A percentile compares a stretch with the other conserved stretches of the same genome.
Evolutionary conservation across 768 basidiomycete species (phyloP).

Genomic region (Psilocybe tampanensis): DNA sequence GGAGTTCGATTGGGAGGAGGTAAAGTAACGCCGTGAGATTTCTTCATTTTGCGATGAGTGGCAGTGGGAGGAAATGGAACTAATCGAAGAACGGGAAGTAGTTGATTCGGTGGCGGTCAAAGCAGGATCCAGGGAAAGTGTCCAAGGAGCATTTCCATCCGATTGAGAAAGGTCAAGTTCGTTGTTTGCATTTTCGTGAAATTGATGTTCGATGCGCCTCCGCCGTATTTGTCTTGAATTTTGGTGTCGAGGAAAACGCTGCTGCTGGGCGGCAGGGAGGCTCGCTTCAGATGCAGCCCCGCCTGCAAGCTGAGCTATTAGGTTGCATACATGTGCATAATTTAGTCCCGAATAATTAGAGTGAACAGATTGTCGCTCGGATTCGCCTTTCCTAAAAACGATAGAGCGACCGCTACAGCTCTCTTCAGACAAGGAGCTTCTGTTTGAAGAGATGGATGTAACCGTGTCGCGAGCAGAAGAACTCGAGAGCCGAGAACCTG

Average conservation of each 20-base stretch:
- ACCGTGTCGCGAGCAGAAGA: background rate
- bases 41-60: background rate
- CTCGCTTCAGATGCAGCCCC: slow-evolving; percentile 7
- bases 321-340: slow-evolving; percentile 5
- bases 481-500: slow-evolving; percentile 6
- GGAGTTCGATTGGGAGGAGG: slow-evolving; percentile 7
- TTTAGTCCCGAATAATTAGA: slow-evolving; percentile 9
- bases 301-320: background rate
- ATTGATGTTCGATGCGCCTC: background rate
- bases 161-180: slow-evolving; percentile 26
- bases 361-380: background rate
- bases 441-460: background rate
- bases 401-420: slow-evolving; percentile 11
- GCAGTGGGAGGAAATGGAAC: background rate
- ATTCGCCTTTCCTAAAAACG: slow-evolving; percentile 4
- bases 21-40: slow-evolving; percentile 1
- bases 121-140: slow-evolving; percentile 28
- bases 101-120: slow-evolving; percentile 14
- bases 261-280: background rate
- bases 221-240: slow-evolving; percentile 6
- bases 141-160: slow-evolving; percentile 31
- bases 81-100: slow-evolving; percentile 13
- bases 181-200: background rate
- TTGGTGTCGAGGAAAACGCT: background rate
- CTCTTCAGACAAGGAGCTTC: background rate